Percentiles rank a stretch among this genome's conserved stretches.
Evolutionary conservation across 2,329 filamentous ascomycete genomes (phyloP).

Genomic region (Ustilaginoidea virens): DNA sequence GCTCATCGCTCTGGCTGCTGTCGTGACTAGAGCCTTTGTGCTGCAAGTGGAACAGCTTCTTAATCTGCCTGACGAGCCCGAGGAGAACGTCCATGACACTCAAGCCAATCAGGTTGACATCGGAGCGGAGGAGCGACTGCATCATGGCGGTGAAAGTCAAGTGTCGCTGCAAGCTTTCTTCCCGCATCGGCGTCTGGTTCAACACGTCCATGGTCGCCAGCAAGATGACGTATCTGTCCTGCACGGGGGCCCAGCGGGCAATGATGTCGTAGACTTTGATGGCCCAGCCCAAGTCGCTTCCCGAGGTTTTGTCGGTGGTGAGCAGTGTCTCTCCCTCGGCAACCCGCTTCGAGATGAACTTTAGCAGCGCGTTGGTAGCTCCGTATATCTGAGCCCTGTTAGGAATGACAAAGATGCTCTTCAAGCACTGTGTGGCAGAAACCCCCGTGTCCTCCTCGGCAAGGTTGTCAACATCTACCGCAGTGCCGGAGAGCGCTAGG

Average conservation of each 20-base stretch:
- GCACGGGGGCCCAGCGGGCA: constrained; percentile 79
- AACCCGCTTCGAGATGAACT: constrained; percentile 53
- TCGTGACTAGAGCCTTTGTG: constrained; percentile 20
- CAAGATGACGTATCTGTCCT: constrained; percentile 84
- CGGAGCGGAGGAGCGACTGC: constrained; percentile 67
- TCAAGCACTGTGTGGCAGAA: constrained; percentile 71
- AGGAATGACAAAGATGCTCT: constrained; percentile 70
- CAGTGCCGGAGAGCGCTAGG: constrained; percentile 62
- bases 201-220: constrained; percentile 68
- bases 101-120: constrained; percentile 85
- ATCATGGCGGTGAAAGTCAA: constrained; percentile 64
- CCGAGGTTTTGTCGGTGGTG: constrained; percentile 24
- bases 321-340: constrained; percentile 37
- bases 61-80: constrained; percentile 70
- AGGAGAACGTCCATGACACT: constrained; percentile 92
- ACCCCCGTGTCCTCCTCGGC: constrained; percentile 81
- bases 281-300: constrained; percentile 53
- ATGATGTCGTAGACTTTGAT: constrained; percentile 67
- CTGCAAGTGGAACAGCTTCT: constrained; percentile 59
- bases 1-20: constrained; percentile 17
- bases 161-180: constrained; percentile 59
- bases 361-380: constrained; percentile 58
- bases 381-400: constrained; percentile 69
- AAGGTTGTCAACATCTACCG: constrained; percentile 74
- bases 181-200: constrained; percentile 48